phyloP scores from a whole-genome alignment of 2,329 filamentous ascomycete species.

The Aspergillus aculeatus region DNA sequence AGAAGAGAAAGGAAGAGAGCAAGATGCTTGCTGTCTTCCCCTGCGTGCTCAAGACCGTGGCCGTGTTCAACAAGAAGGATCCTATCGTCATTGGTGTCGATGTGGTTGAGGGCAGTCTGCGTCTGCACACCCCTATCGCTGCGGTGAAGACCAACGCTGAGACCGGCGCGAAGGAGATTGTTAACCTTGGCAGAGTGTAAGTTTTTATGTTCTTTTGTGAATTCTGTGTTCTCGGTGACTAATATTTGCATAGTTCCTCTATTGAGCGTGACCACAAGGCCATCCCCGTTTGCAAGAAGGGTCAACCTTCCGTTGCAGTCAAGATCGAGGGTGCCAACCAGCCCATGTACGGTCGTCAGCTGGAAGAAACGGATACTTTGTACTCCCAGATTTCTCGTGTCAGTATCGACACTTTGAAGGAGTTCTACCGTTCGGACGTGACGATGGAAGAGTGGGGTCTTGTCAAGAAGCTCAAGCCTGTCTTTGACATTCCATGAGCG shows the following conservation, averaged over 20 bases:
- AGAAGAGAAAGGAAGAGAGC: constrained; percentile 93
- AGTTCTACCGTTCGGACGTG: constrained; percentile 87
- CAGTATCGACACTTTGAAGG: constrained; percentile 93
- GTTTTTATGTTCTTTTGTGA: constrained; percentile 39
- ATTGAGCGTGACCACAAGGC: constrained; percentile 99
- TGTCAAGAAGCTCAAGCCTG: constrained; percentile 89
- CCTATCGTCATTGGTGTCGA: constrained; percentile 96
- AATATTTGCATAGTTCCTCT: constrained; percentile 62
- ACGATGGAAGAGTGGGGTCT: constrained; percentile 90
- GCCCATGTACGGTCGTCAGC: constrained; percentile 88
- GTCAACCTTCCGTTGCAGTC: constrained; percentile 93
- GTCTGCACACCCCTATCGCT: constrained; percentile 84
- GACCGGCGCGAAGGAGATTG: constrained; percentile 78
- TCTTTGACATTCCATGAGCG: constrained; percentile 79
- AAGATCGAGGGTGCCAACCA: constrained; percentile 96
- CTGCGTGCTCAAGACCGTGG: constrained; percentile 83
- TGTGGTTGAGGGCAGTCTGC: constrained; percentile 84
- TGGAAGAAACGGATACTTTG: constrained; percentile 85
- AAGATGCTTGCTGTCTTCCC: constrained; percentile 97
- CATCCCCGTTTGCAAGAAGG: constrained; percentile 87
- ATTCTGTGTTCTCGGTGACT: constrained; percentile 20
- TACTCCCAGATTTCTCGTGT: constrained; percentile 85
- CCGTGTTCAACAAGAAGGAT: constrained; percentile 96
- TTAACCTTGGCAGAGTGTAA: constrained; percentile 89
- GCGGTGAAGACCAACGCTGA: constrained; percentile 78